Percentiles rank a stretch among this genome's conserved stretches.
Conservation (phyloP, 768 basidiomycete species). For the Cubamyces lactineus region DNA sequence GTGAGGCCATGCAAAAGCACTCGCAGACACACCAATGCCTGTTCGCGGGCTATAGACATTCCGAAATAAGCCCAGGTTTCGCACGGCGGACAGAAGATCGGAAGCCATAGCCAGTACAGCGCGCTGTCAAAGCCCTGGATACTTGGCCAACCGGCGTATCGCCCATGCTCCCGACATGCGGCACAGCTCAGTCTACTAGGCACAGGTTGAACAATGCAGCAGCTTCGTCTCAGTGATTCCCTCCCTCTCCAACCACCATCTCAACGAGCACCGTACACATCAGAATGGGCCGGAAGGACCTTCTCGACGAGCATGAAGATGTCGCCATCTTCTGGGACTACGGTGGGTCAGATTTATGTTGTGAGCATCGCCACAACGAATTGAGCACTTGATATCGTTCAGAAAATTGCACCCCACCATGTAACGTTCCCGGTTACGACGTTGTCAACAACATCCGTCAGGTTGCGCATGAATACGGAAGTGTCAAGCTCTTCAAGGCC, state of each 20-base stretch:
- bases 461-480: conserved; percentile 52
- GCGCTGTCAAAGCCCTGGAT: conserved; percentile 2
- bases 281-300: background rate
- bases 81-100: background rate
- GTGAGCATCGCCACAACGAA: background rate
- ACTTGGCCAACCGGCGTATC: conserved; percentile 15
- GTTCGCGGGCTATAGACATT: background rate
- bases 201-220: background rate
- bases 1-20: background rate
- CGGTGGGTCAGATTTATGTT: conserved; percentile 31
- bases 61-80: conserved; percentile 3
- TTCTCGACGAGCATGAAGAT: conserved; percentile 25
- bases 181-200: background rate
- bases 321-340: conserved; percentile 51
- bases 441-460: conserved; percentile 50
- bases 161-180: conserved; percentile 22
- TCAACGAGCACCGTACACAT: background rate
- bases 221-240: background rate
- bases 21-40: too few species aligned
- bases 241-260: background rate
- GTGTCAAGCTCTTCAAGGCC: conserved; percentile 54
- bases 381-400: background rate
- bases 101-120: background rate
- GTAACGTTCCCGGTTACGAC: conserved; percentile 45
- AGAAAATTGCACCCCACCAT: conserved; percentile 46